A percentile compares a stretch with the other conserved stretches of the same genome.
These are phyloP conservation scores for Rubia balearica DNA, from an alignment of 305 asterid genomes.

Conservation along the genomic window DNA sequence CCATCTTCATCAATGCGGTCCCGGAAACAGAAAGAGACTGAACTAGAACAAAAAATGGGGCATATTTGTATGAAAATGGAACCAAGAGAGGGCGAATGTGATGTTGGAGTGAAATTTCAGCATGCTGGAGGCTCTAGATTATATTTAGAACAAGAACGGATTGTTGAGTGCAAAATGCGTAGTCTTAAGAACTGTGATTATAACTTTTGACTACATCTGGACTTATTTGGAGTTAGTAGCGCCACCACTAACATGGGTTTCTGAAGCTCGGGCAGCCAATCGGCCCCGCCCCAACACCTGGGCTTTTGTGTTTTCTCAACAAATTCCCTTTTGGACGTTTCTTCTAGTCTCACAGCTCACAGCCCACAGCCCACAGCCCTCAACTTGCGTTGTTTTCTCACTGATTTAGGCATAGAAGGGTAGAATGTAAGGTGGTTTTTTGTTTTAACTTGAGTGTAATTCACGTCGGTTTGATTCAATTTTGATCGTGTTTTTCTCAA, in stretches of 20 bases:
- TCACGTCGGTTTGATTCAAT: too few species aligned
- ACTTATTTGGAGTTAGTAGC: not conserved
- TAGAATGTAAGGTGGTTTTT: too few species aligned
- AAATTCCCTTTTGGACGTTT: slow-evolving; percentile 6
- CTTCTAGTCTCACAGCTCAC: not conserved
- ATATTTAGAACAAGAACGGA: not conserved
- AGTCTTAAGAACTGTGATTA: slow-evolving; percentile 2
- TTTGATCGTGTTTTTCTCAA: too few species aligned
- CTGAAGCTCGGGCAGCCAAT: not conserved
- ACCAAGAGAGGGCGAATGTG: not conserved
- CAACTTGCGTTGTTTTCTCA: not conserved
- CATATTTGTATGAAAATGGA: not conserved
- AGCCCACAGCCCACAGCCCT: not conserved
- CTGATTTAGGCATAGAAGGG: not conserved
- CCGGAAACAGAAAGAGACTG: slow-evolving; percentile 16
- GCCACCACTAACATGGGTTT: slow-evolving; percentile 4
- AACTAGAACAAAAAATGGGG: not conserved
- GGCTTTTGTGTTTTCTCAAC: not conserved
- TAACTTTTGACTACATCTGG: slow-evolving; percentile 9
- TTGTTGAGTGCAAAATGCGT: not conserved
- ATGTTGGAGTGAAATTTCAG: not conserved
- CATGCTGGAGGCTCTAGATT: not conserved
- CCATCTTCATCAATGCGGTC: slow-evolving; percentile 25
- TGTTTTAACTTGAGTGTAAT: too few species aligned
- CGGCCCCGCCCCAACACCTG: not conserved